phyloP scores from a whole-genome alignment of 805 yeast genomes.

The Kodamaea leandrae region DNA sequence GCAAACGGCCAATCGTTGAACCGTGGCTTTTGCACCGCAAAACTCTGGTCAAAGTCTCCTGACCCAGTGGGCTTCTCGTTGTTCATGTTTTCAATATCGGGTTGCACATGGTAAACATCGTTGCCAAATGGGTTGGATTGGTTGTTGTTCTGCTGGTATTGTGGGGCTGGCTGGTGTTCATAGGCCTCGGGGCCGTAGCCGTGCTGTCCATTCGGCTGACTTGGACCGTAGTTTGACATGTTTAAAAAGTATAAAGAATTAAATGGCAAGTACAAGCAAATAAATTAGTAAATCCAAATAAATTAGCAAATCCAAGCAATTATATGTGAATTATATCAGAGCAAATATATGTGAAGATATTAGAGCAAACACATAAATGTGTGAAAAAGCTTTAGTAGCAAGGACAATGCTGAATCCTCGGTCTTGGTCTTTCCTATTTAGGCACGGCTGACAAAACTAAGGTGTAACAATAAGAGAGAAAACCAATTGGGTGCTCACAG shows the following conservation, averaged over 20 bases:
- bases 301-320: too few relatives aligned
- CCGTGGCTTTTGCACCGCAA: constrained; percentile 59
- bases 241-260: too few relatives aligned
- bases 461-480: too few relatives aligned
- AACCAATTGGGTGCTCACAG: too few relatives aligned
- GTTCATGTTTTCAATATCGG: constrained; percentile 32
- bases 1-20: constrained; percentile 74
- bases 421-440: neutral
- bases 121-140: constrained; percentile 2
- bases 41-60: constrained; percentile 60
- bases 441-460: neutral
- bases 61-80: constrained; percentile 34
- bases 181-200: neutral
- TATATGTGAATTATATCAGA: too few relatives aligned
- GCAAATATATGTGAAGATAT: too few relatives aligned
- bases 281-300: too few relatives aligned
- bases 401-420: too few relatives aligned
- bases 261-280: too few relatives aligned
- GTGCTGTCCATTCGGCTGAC: neutral
- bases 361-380: too few relatives aligned
- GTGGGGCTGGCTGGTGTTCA: neutral
- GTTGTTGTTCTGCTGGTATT: neutral
- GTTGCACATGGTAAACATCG: constrained; percentile 14
- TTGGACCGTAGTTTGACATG: constrained; percentile 1
- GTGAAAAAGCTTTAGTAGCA: too few relatives aligned